Evolutionary conservation across 2,329 filamentous ascomycete species (phyloP).

Genomic region (Didymella pinodella): DNA sequence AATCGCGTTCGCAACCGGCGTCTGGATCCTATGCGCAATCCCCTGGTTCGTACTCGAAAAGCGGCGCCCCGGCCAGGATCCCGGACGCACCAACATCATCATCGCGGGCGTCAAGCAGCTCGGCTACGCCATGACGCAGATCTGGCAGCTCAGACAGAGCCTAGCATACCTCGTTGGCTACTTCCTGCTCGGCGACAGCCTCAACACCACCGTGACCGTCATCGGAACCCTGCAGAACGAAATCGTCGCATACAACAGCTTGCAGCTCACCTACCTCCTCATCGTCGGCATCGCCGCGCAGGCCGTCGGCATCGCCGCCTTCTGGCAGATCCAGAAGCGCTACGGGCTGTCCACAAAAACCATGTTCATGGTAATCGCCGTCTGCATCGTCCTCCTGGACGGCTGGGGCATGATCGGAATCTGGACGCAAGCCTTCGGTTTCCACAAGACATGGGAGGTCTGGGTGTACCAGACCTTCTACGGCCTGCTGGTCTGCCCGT

Average conservation of each 20-base stretch:
- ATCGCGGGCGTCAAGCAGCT: conserved; percentile 67
- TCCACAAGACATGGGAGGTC: conserved; percentile 63
- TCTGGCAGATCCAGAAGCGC: conserved; percentile 69
- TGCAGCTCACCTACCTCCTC: conserved; percentile 70
- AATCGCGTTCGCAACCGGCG: conserved; percentile 69
- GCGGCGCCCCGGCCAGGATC: conserved; percentile 65
- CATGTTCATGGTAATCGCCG: conserved; percentile 72
- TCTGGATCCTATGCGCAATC: conserved; percentile 69
- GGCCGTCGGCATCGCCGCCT: conserved; percentile 67
- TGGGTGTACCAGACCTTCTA: conserved; percentile 64
- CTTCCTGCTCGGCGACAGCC: conserved; percentile 72
- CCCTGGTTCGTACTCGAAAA: conserved; percentile 75
- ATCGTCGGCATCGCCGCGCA: conserved; percentile 72
- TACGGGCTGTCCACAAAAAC: conserved; percentile 68
- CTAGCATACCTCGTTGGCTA: conserved; percentile 69
- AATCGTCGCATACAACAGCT: conserved; percentile 70
- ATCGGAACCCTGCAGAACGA: conserved; percentile 71
- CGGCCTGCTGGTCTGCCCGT: conserved; percentile 71
- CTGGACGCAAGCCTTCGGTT: conserved; percentile 63
- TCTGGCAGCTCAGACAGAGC: conserved; percentile 71
- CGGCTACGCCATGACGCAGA: conserved; percentile 64
- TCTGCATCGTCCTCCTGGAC: conserved; percentile 68
- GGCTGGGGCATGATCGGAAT: conserved; percentile 68
- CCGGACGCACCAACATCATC: conserved; percentile 61
- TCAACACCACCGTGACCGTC: conserved; percentile 75